Conservation (phyloP, 2,329 filamentous ascomycete species). For the Hymenoscyphus scutula region DNA sequence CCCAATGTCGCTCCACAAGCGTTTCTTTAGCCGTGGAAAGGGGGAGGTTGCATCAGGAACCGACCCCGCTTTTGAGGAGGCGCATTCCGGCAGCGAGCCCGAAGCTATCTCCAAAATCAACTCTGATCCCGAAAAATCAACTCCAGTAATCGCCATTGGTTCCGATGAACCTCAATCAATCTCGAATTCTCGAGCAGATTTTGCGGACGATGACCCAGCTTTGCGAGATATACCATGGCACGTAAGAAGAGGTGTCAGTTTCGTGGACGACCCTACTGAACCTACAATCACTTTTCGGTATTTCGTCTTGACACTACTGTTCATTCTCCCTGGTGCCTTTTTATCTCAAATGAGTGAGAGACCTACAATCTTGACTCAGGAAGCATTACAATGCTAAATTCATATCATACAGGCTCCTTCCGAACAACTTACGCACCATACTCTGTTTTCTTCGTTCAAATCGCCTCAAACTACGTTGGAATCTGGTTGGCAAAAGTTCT, state of each 20-base stretch:
- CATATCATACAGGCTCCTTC: constrained; percentile 35
- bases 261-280: constrained; percentile 54
- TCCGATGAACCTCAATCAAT: not conserved
- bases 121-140: not conserved
- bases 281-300: constrained; percentile 60
- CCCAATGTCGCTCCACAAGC: not conserved
- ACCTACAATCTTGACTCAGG: not conserved
- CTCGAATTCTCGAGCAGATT: not conserved
- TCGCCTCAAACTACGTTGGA: constrained; percentile 47
- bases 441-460: constrained; percentile 59
- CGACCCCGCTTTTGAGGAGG: not conserved
- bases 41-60: not conserved
- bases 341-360: constrained; percentile 52
- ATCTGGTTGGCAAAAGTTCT: constrained; percentile 44
- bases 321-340: constrained; percentile 57
- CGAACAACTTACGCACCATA: constrained; percentile 53
- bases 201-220: constrained; percentile 47
- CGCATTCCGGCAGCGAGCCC: not conserved
- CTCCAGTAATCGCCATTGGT: not conserved
- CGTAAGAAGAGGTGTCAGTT: constrained; percentile 55
- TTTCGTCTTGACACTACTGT: constrained; percentile 53
- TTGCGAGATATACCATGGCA: constrained; percentile 53
- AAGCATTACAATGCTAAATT: not conserved
- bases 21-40: not conserved
- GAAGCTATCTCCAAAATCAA: not conserved